Base-by-base conservation (phyloP, 306 rosid genomes). In the Boehmeria nivea region DNA sequence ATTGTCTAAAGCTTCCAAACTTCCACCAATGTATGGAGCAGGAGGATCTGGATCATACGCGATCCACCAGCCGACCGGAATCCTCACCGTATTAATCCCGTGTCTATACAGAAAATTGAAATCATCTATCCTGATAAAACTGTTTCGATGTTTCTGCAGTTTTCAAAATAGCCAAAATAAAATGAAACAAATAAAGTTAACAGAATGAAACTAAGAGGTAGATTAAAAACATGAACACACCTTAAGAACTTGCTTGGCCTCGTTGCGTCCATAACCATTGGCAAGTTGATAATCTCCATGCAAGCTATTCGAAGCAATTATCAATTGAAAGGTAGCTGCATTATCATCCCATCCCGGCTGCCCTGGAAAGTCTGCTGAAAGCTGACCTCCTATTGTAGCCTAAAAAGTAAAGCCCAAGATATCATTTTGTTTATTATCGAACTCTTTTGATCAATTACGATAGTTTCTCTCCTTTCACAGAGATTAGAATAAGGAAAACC, bases 51-150 rank as follows among this genome's bases (percentile, higher is more conserved):
- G 94, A 76, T 91, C 96, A 72, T 55, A 87, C 64, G 98, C 93
- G 77, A 87, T 87, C 96, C 98, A 84, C 96, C 96, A 90, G 52
- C 96, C 98, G 68, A 90, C 95, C 15, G 95, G 98, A 48, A 87
- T 87, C 78, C 98, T 84, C 73, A 82, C 98, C 4, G 98, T 76
- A 68, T 90, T 90, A 71, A 90, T 80, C 77, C 95, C 94, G 67
- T 80, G 89, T 75, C 79, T 74, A 63, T 68, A 59, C 65, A 90
- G 84, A 87, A 90, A 90, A 46, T 56, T 65, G 79, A 90, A 90
- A 81, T 90, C 94, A 47, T 78, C 89, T 31, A 64, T 12, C 16
- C 81, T 76, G 63, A 87, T 59, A 66, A 87, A 91, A 79, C 81
- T 84, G 74, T 78, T 82, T 77, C 94, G 79, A 78, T 90, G 96